phyloP scores from a whole-genome alignment of 371 early-diverging fungal species.

The Capniomyces stellatus region DNA sequence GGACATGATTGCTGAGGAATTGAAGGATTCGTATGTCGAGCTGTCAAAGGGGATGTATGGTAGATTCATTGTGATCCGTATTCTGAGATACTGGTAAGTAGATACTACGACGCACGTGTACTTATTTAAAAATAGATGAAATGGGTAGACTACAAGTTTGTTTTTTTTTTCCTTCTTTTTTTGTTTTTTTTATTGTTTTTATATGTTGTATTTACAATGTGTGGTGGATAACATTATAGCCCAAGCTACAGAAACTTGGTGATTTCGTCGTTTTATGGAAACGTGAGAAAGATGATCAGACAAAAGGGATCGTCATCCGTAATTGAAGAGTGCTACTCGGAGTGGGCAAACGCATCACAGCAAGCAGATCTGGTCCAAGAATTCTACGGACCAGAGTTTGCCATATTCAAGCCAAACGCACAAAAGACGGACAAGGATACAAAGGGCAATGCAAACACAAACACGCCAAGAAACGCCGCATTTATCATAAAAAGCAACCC shows the following conservation, averaged over 20 bases:
- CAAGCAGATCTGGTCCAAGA: constrained; percentile 61
- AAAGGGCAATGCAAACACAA: not conserved
- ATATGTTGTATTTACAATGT: too few relatives aligned
- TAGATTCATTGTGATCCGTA: constrained; percentile 67
- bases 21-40: constrained; percentile 52
- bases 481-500: constrained; percentile 42
- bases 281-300: constrained; percentile 56
- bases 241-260: constrained; percentile 49
- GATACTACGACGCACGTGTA: constrained; percentile 17
- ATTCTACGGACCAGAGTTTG: constrained; percentile 85
- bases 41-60: constrained; percentile 72
- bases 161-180: not conserved
- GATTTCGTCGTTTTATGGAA: constrained; percentile 62
- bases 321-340: constrained; percentile 68
- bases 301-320: constrained; percentile 68
- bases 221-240: too few relatives aligned
- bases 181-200: not conserved
- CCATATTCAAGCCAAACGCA: constrained; percentile 46
- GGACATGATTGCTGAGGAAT: constrained; percentile 57
- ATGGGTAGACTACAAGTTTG: not conserved
- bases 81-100: constrained; percentile 56
- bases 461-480: constrained; percentile 11
- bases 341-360: constrained; percentile 61
- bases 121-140: not conserved
- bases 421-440: constrained; percentile 9